phyloP scores from a whole-genome alignment of 306 rosid genomes.

The Ormosia emarginata region DNA sequence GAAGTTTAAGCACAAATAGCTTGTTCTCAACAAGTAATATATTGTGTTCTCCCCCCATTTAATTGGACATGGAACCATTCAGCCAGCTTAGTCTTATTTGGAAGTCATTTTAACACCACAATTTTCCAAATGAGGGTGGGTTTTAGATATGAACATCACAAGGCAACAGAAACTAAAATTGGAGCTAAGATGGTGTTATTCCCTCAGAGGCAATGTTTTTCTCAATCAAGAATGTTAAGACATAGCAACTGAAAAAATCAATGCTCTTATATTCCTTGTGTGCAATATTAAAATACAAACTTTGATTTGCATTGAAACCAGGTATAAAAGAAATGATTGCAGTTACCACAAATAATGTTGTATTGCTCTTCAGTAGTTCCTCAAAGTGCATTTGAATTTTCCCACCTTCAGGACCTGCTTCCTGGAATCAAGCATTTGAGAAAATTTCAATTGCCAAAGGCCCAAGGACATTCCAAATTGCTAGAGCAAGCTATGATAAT shows the following conservation, averaged over 20 bases:
- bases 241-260: slow-evolving; percentile 2
- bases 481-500: neutral
- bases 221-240: neutral
- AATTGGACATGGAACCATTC: neutral
- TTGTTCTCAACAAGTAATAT: neutral
- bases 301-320: neutral
- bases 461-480: neutral
- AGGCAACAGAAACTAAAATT: neutral
- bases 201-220: neutral
- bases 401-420: slow-evolving; percentile 92
- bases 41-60: neutral
- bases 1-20: neutral
- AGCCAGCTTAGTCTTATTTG: neutral
- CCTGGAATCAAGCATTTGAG: slow-evolving; percentile 47
- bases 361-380: slow-evolving; percentile 91
- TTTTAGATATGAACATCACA: neutral
- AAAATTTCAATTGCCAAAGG: slow-evolving; percentile 2
- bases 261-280: neutral
- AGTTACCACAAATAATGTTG: slow-evolving; percentile 87
- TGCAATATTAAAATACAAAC: neutral
- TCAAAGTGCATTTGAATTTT: slow-evolving; percentile 94
- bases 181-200: neutral
- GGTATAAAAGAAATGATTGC: neutral
- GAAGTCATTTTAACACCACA: neutral
- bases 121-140: neutral